Conservation (phyloP, 805 yeast species). For the Candida boidinii region DNA sequence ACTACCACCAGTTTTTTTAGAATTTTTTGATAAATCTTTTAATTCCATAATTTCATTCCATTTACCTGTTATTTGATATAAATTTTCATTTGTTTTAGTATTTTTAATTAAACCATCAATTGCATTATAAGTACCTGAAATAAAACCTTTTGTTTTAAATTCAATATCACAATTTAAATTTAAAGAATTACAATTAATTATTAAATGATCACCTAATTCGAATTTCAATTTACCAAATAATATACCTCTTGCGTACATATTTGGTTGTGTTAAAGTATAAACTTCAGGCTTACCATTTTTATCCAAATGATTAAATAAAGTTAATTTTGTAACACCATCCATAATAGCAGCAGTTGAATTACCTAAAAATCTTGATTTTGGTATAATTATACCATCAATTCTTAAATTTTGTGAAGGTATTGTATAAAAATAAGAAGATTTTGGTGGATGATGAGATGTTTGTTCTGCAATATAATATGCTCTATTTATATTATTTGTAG, state of each 20-base stretch:
- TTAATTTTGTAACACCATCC: slow-evolving; percentile 79
- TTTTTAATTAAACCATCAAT: slow-evolving; percentile 68
- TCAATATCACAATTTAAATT: slow-evolving; percentile 74
- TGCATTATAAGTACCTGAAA: slow-evolving; percentile 85
- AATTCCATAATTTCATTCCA: slow-evolving; percentile 86
- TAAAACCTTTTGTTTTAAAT: slow-evolving; percentile 91
- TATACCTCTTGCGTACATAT: slow-evolving; percentile 90
- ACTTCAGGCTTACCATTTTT: slow-evolving; percentile 46
- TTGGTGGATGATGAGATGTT: slow-evolving; percentile 98
- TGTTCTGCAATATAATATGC: slow-evolving; percentile 91
- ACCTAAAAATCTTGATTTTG: slow-evolving; percentile 83
- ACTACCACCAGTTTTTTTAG: slow-evolving; percentile 5
- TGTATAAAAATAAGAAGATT: slow-evolving; percentile 84
- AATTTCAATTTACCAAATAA: slow-evolving; percentile 82
- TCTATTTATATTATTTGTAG: too few species aligned
- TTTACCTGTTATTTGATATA: slow-evolving; percentile 73
- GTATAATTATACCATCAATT: slow-evolving; percentile 83
- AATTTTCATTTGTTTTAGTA: slow-evolving; percentile 37
- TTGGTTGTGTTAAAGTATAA: slow-evolving; percentile 88
- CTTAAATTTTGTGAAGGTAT: slow-evolving; percentile 75
- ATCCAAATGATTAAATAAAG: slow-evolving; percentile 53
- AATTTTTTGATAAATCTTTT: slow-evolving; percentile 39
- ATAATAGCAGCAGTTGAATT: slow-evolving; percentile 95
- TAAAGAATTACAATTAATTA: slow-evolving; percentile 52
- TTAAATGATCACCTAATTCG: slow-evolving; percentile 89